Evolutionary conservation across 345 rosid genomes (phyloP).

Genomic region (Sisymbrium irio): DNA sequence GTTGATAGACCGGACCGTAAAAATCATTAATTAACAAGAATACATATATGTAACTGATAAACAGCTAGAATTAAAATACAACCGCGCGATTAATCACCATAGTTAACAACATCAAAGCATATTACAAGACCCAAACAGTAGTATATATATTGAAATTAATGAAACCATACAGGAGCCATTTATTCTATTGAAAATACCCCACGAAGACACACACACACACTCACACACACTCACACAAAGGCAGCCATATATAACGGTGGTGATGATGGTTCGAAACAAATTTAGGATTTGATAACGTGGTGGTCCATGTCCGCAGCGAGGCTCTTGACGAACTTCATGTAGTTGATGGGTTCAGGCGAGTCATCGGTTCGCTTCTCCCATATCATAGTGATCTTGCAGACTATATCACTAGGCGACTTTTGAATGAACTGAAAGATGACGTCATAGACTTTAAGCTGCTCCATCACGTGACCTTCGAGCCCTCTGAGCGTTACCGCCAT

Average conservation of each 20-base stretch:
- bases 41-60: neutral
- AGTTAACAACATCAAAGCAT: neutral
- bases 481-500: constrained; percentile 27
- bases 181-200: neutral
- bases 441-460: constrained; percentile 30
- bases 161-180: constrained; percentile 4
- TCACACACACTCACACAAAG: neutral
- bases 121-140: neutral
- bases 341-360: constrained; percentile 34
- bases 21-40: neutral
- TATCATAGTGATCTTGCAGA: constrained; percentile 35
- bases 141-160: neutral
- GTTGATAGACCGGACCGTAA: neutral
- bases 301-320: constrained; percentile 33
- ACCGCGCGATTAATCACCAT: neutral
- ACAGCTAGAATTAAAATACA: neutral
- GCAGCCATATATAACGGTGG: neutral
- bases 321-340: constrained; percentile 34
- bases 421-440: constrained; percentile 30
- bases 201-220: neutral
- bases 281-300: constrained; percentile 30
- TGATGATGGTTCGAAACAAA: neutral
- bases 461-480: constrained; percentile 36
- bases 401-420: constrained; percentile 16
- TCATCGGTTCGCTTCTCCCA: constrained; percentile 35